phyloP scores from a whole-genome alignment of 257 asterid species.

The Solanum gandarillasii region DNA sequence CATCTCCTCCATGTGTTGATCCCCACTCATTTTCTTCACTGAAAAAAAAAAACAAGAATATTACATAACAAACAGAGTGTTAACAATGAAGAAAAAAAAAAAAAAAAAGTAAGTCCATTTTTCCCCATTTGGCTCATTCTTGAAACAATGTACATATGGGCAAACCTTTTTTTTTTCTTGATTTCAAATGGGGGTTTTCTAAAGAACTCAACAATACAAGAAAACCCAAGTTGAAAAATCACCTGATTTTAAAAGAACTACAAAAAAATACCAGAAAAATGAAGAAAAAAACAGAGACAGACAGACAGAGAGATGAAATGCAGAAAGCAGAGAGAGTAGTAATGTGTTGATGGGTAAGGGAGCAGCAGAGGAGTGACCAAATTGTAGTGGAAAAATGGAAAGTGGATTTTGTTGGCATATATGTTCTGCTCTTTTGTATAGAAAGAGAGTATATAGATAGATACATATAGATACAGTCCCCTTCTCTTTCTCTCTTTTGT shows the following conservation, averaged over 20 bases:
- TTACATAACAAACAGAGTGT: background rate
- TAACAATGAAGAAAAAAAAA: background rate
- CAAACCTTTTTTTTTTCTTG: background rate
- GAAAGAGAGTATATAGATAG: background rate
- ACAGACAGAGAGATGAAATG: background rate
- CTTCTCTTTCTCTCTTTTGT: background rate
- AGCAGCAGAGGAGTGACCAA: background rate
- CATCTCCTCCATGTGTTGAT: constrained; percentile 42
- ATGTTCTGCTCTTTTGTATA: background rate
- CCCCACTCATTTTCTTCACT: constrained; percentile 35
- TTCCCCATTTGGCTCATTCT: background rate
- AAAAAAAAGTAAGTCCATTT: background rate
- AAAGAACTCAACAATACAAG: background rate
- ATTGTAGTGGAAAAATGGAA: background rate
- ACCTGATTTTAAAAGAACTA: background rate
- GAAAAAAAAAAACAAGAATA: background rate
- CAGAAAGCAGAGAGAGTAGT: background rate
- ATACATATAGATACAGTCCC: background rate
- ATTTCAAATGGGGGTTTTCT: background rate
- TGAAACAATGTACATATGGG: background rate
- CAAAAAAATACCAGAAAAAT: background rate
- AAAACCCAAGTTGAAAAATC: background rate
- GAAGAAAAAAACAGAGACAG: background rate
- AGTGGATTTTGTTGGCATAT: background rate
- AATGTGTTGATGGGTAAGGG: background rate